Base-by-base conservation (phyloP, 202 grass and related monocot genomes). In the Hordeum pubiflorum region DNA sequence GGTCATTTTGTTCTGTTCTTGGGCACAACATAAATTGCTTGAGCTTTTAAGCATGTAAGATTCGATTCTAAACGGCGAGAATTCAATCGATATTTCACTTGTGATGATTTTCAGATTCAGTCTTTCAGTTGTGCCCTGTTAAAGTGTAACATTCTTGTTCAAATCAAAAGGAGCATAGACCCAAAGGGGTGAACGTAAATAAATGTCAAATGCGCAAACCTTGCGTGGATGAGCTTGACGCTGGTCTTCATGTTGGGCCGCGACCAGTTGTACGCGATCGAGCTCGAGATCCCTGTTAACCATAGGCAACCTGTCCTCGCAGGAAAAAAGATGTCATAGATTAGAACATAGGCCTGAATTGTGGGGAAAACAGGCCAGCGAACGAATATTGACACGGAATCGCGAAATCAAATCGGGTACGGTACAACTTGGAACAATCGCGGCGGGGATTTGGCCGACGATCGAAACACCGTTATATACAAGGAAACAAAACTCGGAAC, bases 171-270 rank as follows among this genome's bases (percentile, higher is more conserved):
- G 0, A 9, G 50, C 50, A 54, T 40, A 18, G 4, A 14, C 11
- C 40, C 5, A 18, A 26, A 14, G 36, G 39, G 46, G 43, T 6
- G 7, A 50, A 62, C 38, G 22, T 39, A 69, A 52, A 15, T 10
- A 71, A 13, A 83, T 41, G 58, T 60, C 1, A 84, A 57, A 83
- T 9, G 83, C 7, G 58, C 90, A 57, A 84, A 96, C 96, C 96
- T 99, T 10, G 96, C 96, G 74, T 99, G 96, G 76, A 99, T 99
- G 79, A 99, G 82, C 91, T 99, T 99, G 74, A 99, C 92, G 81
- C 92, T 99, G 24, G 90, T 78, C 80, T 99, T 99, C 96, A 98
- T 94, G 32, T 89, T 85, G 72, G 92, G 96, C 27, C 82, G 81
- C 70, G 92, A 93, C 92, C 96, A 99, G 77, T 99, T 99, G 89